Evolutionary conservation across 345 rosid genomes (phyloP), one percentile per base, ranked within the genome.

Genomic region (Linum trigynum): DNA sequence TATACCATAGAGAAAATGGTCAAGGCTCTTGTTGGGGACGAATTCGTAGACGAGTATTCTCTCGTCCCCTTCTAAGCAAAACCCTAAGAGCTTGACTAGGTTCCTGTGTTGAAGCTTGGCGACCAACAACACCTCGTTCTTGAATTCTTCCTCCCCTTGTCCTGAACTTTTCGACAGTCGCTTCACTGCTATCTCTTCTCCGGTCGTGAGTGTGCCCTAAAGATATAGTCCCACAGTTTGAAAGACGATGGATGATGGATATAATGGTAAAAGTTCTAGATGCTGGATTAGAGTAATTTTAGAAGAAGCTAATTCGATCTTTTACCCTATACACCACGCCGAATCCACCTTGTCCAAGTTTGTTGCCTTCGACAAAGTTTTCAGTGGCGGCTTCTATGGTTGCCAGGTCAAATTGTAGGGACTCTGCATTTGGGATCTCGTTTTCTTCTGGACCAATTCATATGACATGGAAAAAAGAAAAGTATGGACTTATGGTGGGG

Each of bases 71-170:
- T 75, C 79, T 3, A 71, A 15, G 55, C 78, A 74, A 66, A 76
- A 77, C 17, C 81, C 81, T 32, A 63, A 42, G 7, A 75, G 66
- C 62, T 78, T 75, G 40, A 75, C 79, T 3, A 75, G 68, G 58
- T 80, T 71, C 61, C 73, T 63, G 61, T 80, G 76, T 58, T 80
- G 80, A 45, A 80, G 80, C 65, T 66, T 73, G 14, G 81, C 76
- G 11, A 75, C 69, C 66, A 75, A 14, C 4, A 41, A 50, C 39
- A 69, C 72, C 66, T 81, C 82, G 55, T 76, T 76, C 67, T 71
- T 78, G n/a, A 71, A 76, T 59, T 79, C 76, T 35, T 76, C 17
- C 5, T 39, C 51, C 1, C 83, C 80, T 38, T 73, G 80, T n/a
- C 67, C 41, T 0, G 78, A 76, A 17, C 58, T 70, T 42, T 36